Percentiles rank a stretch among this genome's conserved stretches.
These are phyloP conservation scores for Beauveria sp. DNA, from an alignment of 2,329 filamentous ascomycete genomes.

Conservation along the genomic window DNA sequence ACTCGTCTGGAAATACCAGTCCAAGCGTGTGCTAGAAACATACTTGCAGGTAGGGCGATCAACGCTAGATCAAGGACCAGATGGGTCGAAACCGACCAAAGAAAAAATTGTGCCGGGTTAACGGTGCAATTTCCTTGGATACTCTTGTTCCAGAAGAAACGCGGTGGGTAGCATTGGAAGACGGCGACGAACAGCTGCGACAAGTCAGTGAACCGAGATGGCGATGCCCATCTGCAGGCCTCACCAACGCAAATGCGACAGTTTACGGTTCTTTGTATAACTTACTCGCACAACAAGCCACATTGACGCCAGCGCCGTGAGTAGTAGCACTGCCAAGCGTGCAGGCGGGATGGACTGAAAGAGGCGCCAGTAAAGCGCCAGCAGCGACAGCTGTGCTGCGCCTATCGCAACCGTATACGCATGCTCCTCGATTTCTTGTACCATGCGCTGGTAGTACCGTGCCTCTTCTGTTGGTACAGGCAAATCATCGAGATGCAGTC, in stretches of 20 bases:
- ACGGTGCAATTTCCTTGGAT: slow-evolving; percentile 7
- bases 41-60: slow-evolving; percentile 7
- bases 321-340: neutral
- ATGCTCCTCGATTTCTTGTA: slow-evolving; percentile 14
- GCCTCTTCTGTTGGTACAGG: slow-evolving; percentile 9
- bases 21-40: neutral
- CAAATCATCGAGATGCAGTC: slow-evolving; percentile 10
- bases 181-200: slow-evolving; percentile 4
- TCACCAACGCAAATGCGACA: too few species aligned
- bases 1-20: neutral
- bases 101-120: slow-evolving; percentile 10
- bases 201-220: neutral
- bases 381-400: slow-evolving; percentile 11
- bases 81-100: slow-evolving; percentile 11
- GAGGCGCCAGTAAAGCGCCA: slow-evolving; percentile 12
- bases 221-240: too few species aligned
- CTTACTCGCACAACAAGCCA: slow-evolving; percentile 6
- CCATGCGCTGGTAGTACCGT: slow-evolving; percentile 11
- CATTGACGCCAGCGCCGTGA: slow-evolving; percentile 4
- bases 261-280: neutral
- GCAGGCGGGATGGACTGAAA: slow-evolving; percentile 7
- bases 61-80: slow-evolving; percentile 3
- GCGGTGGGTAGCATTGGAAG: slow-evolving; percentile 10
- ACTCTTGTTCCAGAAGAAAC: slow-evolving; percentile 10
- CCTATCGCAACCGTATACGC: slow-evolving; percentile 12